Conservation (phyloP, 495 filamentous ascomycete species). For the Penicillium alfredii region DNA sequence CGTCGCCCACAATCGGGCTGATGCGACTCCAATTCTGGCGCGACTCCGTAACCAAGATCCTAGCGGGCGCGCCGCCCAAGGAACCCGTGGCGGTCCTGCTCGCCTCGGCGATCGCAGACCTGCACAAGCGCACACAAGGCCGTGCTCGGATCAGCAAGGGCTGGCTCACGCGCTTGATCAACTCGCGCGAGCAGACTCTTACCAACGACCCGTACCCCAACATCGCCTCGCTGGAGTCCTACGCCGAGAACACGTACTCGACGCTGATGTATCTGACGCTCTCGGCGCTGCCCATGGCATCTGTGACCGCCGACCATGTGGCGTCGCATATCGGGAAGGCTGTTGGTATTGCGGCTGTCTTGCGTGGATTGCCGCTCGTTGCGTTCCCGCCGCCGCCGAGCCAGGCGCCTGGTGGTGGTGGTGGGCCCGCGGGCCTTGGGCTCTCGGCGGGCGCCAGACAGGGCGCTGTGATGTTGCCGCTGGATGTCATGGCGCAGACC, state of each 20-base stretch:
- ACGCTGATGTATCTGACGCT: constrained; percentile 88
- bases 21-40: constrained; percentile 95
- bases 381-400: constrained; percentile 67
- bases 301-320: constrained; percentile 83
- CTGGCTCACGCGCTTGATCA: constrained; percentile 75
- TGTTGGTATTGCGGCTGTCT: constrained; percentile 73
- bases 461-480: constrained; percentile 68
- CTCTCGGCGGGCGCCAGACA: constrained; percentile 39
- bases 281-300: constrained; percentile 65
- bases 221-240: constrained; percentile 70
- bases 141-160: constrained; percentile 61
- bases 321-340: constrained; percentile 94
- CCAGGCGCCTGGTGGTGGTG: constrained; percentile 41
- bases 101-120: constrained; percentile 57
- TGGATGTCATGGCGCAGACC: constrained; percentile 81
- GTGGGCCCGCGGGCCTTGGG: constrained; percentile 11
- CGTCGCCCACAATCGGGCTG: constrained; percentile 69
- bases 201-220: constrained; percentile 74
- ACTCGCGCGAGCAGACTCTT: constrained; percentile 73
- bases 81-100: constrained; percentile 88
- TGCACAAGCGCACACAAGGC: constrained; percentile 49
- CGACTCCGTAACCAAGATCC: constrained; percentile 67
- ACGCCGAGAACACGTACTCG: constrained; percentile 90
- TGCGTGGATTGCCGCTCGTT: constrained; percentile 77
- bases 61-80: constrained; percentile 70